Conservation (phyloP, 192 early-diverging fungal species). For the Oehlia diaphana region DNA sequence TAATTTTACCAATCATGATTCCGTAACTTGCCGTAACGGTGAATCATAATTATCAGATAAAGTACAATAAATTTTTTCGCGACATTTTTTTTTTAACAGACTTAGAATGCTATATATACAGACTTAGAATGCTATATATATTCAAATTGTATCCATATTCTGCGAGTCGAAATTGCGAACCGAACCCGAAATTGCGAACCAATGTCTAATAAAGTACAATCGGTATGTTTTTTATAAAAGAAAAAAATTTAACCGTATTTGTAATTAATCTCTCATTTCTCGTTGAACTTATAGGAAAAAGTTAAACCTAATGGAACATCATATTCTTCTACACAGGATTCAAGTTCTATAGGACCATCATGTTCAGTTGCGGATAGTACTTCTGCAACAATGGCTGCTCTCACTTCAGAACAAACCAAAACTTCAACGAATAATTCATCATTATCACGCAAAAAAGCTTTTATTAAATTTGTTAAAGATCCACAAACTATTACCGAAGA, state of each 20-base stretch:
- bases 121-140: background rate
- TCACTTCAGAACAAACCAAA: background rate
- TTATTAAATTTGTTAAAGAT: constrained; percentile 26
- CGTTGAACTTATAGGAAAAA: background rate
- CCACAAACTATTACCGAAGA: constrained; percentile 45
- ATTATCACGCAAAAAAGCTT: background rate
- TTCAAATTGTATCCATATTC: background rate
- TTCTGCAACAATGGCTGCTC: too few relatives aligned
- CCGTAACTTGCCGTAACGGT: background rate
- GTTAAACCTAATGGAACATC: background rate
- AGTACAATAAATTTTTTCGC: background rate
- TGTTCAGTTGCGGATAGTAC: background rate
- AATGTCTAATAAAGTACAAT: background rate
- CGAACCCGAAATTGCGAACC: background rate
- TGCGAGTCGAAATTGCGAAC: background rate
- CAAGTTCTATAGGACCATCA: background rate
- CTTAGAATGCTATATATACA: background rate
- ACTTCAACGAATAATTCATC: background rate
- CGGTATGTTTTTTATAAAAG: background rate
- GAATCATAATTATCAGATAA: background rate
- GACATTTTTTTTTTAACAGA: background rate
- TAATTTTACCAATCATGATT: background rate
- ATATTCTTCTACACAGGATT: background rate
- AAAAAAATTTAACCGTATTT: too few relatives aligned
- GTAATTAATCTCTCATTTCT: too few relatives aligned